Evolutionary conservation across 352 stramenopile species (phyloP), one percentile per base, ranked within the genome.

Genomic region (Globisporangium orthogonon): DNA sequence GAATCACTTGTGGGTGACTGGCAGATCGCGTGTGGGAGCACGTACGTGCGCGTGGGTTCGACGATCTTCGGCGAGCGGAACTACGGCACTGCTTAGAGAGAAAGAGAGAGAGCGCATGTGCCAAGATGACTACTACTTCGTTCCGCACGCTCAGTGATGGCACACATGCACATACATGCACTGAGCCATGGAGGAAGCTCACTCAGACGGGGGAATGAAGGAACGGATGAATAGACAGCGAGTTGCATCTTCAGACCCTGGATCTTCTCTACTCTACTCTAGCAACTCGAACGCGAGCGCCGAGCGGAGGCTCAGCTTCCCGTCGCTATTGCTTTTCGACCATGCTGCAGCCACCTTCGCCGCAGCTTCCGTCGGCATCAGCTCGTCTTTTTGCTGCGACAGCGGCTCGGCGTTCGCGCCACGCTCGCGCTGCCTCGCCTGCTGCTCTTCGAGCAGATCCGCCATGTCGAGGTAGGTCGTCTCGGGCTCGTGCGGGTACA

Each of bases 41-140:
- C 95, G 33, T 97, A 91, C 64, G 94, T 99, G 5, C 81, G 97
- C 60, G 91, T 99, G 13, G 97, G 97, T 51, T 98, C 87, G 55
- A 98, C 92, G 46, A 99, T 99, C 65, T 99, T 99, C 76, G 97
- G 97, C 49, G 81, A 86, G 44, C 78, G 97, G 61, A 86, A 97
- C 70, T 98, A 98, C 53, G 61, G 75, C 9, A 78, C 70, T 52
- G 54, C 55, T 29, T 47, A 46, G 18, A 52, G 14, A 18, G 47
- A 50, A 3, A 17, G 46, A 51, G 13, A 35, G 23, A 23, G 23
- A 23, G 23, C 0, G 23, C 23, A 23, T 23, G 23, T 23, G 23
- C 23, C 23, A 23, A 23, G 23, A 23, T 23, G 23, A 48, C 43
- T 9, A 2, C 15, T 23, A 4, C 41, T 28, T 47, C 15, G 4